These are phyloP conservation scores for Elsinoe ampelina DNA, from an alignment of 2,329 filamentous ascomycete genomes.

Conservation along the genomic window DNA sequence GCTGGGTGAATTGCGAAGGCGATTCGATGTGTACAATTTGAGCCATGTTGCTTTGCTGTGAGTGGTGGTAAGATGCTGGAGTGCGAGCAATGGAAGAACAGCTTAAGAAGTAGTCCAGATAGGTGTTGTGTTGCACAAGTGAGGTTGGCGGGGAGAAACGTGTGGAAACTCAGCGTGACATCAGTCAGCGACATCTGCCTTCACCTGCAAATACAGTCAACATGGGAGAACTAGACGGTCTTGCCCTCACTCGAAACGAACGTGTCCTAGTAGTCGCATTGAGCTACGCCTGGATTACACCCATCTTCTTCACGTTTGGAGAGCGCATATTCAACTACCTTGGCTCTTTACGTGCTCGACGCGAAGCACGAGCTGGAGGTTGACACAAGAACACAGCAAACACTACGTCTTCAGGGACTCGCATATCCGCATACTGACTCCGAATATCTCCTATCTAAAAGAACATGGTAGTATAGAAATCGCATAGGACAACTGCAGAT, in stretches of 20 bases:
- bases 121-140: background rate
- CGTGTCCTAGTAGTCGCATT: constrained; percentile 27
- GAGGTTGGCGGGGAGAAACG: constrained; percentile 11
- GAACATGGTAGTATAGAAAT: background rate
- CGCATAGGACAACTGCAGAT: background rate
- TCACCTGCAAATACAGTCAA: constrained; percentile 6
- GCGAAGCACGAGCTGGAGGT: background rate
- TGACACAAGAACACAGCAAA: background rate
- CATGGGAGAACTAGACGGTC: constrained; percentile 21
- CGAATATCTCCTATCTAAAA: background rate
- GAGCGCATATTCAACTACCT: constrained; percentile 21
- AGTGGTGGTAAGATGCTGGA: constrained; percentile 7
- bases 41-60: constrained; percentile 31
- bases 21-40: constrained; percentile 36
- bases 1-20: constrained; percentile 51
- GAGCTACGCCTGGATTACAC: constrained; percentile 26
- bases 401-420: background rate
- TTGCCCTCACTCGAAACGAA: constrained; percentile 27
- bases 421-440: too few species aligned
- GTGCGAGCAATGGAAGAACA: background rate
- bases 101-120: background rate
- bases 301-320: constrained; percentile 22
- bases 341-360: constrained; percentile 11
- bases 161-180: constrained; percentile 6
- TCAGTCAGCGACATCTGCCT: constrained; percentile 4